phyloP scores from a whole-genome alignment of 139 green algal species.

The Picochlorum sp. region DNA sequence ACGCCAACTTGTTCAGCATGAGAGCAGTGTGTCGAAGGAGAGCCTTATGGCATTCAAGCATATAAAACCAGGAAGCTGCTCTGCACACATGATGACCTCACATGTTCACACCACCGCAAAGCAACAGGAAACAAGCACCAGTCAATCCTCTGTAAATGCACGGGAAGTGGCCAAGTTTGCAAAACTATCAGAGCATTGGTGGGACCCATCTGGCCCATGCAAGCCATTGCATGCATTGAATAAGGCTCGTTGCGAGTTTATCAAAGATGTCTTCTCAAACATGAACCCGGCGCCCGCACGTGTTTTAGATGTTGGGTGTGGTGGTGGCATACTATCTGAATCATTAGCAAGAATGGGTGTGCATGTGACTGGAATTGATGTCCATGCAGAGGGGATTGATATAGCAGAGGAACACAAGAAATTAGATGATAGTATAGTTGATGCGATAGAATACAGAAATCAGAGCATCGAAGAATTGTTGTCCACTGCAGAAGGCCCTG shows the following conservation, averaged over 20 bases:
- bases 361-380: slow-evolving; percentile 50
- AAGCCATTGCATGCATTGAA: slow-evolving; percentile 81
- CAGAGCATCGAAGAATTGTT: slow-evolving; percentile 34
- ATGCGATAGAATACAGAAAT: slow-evolving; percentile 16
- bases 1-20: too few species aligned
- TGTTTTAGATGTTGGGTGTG: slow-evolving; percentile 84
- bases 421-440: slow-evolving; percentile 22
- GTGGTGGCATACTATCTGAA: slow-evolving; percentile 76
- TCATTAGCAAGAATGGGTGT: slow-evolving; percentile 70
- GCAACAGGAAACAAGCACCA: too few species aligned
- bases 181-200: slow-evolving; percentile 65
- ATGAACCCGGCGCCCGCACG: neutral
- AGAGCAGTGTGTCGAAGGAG: too few species aligned
- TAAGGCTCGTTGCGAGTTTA: slow-evolving; percentile 62
- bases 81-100: too few species aligned
- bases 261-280: slow-evolving; percentile 24
- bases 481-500: slow-evolving; percentile 22
- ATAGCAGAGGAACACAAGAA: slow-evolving; percentile 27
- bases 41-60: too few species aligned
- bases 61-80: too few species aligned
- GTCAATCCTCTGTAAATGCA: slow-evolving; percentile 36
- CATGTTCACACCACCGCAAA: too few species aligned
- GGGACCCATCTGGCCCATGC: slow-evolving; percentile 64
- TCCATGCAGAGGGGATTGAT: slow-evolving; percentile 29
- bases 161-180: slow-evolving; percentile 77